Conservation (phyloP, 208 protist genomes). For the Balamuthia mandrillaris region DNA sequence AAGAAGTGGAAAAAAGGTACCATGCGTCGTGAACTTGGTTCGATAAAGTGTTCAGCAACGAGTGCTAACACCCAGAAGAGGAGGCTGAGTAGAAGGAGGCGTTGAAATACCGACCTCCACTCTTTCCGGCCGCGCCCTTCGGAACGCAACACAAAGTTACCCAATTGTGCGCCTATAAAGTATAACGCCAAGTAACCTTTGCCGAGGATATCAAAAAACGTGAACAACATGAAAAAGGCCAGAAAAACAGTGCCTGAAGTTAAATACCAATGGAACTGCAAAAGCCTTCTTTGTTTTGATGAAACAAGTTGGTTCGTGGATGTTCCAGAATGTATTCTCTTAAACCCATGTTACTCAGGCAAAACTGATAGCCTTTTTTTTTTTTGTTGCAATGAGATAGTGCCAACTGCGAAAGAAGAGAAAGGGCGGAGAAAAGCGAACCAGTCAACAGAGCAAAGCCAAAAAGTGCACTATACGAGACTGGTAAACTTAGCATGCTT, state of each 20-base stretch:
- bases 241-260: not conserved
- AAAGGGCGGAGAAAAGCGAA: not conserved
- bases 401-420: not conserved
- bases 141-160: not conserved
- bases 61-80: not conserved
- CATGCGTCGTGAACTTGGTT: slow-evolving; percentile 37
- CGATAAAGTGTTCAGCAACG: not conserved
- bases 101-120: not conserved
- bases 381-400: slow-evolving; percentile 11
- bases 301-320: slow-evolving; percentile 40
- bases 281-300: slow-evolving; percentile 51
- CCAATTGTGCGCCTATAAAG: not conserved
- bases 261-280: slow-evolving; percentile 44
- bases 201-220: no score
- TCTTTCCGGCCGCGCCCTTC: not conserved
- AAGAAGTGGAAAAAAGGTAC: slow-evolving; percentile 49
- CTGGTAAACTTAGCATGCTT: not conserved
- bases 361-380: slow-evolving; percentile 15
- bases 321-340: slow-evolving; percentile 31
- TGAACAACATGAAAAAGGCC: no score
- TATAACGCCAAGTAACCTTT: slow-evolving; percentile 38
- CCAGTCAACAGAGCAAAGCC: not conserved
- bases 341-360: not conserved
- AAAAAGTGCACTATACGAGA: not conserved
- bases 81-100: not conserved